These are phyloP conservation scores for Phyllosticta citribraziliensis DNA, from an alignment of 2,329 filamentous ascomycete species.

Conservation along the genomic window DNA sequence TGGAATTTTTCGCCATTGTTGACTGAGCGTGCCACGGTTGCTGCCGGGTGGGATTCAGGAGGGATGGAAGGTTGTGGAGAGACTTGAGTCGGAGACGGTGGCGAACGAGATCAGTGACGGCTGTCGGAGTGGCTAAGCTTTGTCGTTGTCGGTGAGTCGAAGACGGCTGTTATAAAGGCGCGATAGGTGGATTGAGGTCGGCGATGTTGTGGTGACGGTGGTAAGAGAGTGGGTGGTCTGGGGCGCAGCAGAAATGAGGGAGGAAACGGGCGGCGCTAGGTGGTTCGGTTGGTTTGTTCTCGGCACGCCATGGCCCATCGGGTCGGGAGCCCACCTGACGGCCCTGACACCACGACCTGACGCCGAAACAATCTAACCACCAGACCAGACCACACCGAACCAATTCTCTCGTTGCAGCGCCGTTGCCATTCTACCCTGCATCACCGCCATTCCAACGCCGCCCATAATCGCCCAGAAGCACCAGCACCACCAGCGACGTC, in stretches of 20 bases:
- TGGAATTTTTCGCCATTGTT: slow-evolving; percentile 60
- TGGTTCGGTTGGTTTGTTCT: background rate
- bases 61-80: background rate
- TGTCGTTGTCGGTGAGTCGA: background rate
- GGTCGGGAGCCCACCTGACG: background rate
- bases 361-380: background rate
- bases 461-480: background rate
- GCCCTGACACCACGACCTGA: background rate
- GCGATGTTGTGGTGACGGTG: background rate
- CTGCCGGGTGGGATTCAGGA: slow-evolving; percentile 10
- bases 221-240: background rate
- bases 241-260: slow-evolving; percentile 6
- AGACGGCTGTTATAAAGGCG: background rate
- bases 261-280: background rate
- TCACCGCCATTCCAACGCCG: background rate
- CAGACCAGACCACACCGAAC: background rate
- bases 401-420: background rate
- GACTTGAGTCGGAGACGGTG: background rate
- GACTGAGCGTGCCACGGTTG: slow-evolving; percentile 37
- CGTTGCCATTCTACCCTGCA: background rate
- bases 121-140: background rate
- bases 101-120: background rate
- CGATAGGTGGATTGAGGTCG: background rate
- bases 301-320: too few relatives aligned
- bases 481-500: background rate